A percentile compares a stretch with the other conserved stretches of the same genome.
phyloP scores from a whole-genome alignment of 1,284 basidiomycete genomes.

The Irpex rosettiformis region DNA sequence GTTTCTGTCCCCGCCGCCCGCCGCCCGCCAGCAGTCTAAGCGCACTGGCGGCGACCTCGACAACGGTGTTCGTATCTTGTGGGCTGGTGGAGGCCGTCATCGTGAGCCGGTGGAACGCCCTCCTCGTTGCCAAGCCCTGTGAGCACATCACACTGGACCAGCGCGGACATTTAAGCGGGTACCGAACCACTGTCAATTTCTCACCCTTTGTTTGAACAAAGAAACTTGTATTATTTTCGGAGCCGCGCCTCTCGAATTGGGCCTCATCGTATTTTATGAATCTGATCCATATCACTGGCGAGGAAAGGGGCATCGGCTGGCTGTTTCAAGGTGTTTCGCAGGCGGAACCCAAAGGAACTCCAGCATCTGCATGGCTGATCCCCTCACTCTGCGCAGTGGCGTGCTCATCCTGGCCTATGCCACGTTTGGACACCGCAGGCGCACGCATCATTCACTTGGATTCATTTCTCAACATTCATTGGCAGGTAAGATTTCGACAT shows the following conservation, averaged over 20 bases:
- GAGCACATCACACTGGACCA: neutral
- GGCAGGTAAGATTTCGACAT: slow-evolving; percentile 1
- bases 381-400: slow-evolving; percentile 6
- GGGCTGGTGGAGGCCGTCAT: neutral
- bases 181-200: neutral
- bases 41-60: neutral
- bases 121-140: neutral
- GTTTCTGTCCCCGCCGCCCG: slow-evolving; percentile 8
- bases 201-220: neutral
- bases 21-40: neutral
- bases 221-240: neutral
- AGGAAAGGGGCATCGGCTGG: slow-evolving; percentile 9
- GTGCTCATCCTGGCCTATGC: slow-evolving; percentile 13
- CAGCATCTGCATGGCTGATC: slow-evolving; percentile 16
- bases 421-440: slow-evolving; percentile 13
- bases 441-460: slow-evolving; percentile 8
- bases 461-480: slow-evolving; percentile 3
- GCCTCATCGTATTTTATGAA: neutral
- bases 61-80: neutral
- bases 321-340: slow-evolving; percentile 6
- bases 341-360: too few relatives aligned
- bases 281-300: slow-evolving; percentile 3
- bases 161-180: slow-evolving; percentile 13
- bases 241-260: neutral
- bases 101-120: too few relatives aligned